These are phyloP conservation scores for Ceratobasidium sp. DNA, from an alignment of 1,284 basidiomycete genomes.

Conservation along the genomic window DNA sequence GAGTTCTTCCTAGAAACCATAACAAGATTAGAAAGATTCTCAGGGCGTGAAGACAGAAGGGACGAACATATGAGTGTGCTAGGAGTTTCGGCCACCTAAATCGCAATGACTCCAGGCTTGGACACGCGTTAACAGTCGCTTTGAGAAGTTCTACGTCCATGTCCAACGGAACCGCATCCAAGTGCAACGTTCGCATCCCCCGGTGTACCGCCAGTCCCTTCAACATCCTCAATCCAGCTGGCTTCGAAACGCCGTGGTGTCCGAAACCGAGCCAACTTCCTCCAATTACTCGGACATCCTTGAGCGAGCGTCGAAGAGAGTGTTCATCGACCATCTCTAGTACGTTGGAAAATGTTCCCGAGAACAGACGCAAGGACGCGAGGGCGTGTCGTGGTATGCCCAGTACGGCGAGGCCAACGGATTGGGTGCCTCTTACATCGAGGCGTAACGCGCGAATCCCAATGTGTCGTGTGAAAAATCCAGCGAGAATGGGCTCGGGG, in stretches of 20 bases:
- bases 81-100: conserved; percentile 37
- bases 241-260: conserved; percentile 38
- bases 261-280: conserved; percentile 41
- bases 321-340: conserved; percentile 38
- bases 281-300: conserved; percentile 34
- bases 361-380: conserved; percentile 31
- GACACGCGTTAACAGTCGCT: conserved; percentile 30
- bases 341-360: conserved; percentile 33
- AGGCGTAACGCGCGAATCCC: conserved; percentile 37
- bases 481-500: conserved; percentile 33
- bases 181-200: conserved; percentile 37
- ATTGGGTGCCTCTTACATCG: conserved; percentile 35
- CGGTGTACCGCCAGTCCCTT: conserved; percentile 38
- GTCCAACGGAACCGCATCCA: conserved; percentile 33
- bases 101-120: conserved; percentile 33
- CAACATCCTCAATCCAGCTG: conserved; percentile 24
- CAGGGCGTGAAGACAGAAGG: background rate
- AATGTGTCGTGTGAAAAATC: conserved; percentile 28
- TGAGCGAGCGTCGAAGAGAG: conserved; percentile 26
- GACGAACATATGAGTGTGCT: conserved; percentile 30
- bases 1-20: conserved; percentile 19
- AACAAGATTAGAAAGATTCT: background rate
- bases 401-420: conserved; percentile 28
- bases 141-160: conserved; percentile 30
- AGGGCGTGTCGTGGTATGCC: conserved; percentile 34